Evolutionary conservation across 345 rosid genomes (phyloP).

Genomic region (Linum usitatissimum): DNA sequence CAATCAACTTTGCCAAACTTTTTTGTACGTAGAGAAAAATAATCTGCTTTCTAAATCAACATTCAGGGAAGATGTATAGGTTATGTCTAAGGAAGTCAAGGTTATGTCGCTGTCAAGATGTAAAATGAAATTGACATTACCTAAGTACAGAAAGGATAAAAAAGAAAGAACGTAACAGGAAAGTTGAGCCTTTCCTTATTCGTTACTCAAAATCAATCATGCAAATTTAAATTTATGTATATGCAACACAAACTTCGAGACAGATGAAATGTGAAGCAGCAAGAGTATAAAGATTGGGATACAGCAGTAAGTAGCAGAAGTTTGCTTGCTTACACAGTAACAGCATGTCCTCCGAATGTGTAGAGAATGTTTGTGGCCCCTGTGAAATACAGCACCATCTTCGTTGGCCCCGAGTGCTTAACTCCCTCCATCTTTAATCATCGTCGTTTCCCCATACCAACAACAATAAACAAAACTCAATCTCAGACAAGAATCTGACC

Average conservation of each 20-base stretch:
- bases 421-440: slow-evolving; percentile 67
- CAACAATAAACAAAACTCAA: not conserved
- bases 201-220: not conserved
- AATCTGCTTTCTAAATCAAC: no score
- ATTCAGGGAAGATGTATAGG: slow-evolving; percentile 7
- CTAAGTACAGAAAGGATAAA: not conserved
- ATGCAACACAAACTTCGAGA: not conserved
- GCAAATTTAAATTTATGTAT: not conserved
- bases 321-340: slow-evolving; percentile 70
- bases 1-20: slow-evolving; percentile 2
- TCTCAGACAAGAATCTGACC: not conserved
- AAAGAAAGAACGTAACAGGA: no score
- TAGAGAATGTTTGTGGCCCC: slow-evolving; percentile 99
- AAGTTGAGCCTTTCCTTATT: not conserved
- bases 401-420: slow-evolving; percentile 82
- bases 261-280: not conserved
- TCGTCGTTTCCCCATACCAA: not conserved
- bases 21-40: no score
- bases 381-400: slow-evolving; percentile 80
- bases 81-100: slow-evolving; percentile 21
- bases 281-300: not conserved
- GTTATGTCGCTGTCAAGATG: slow-evolving; percentile 28
- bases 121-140: not conserved
- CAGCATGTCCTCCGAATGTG: slow-evolving; percentile 98
- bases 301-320: not conserved